Evolutionary conservation across 345 rosid species (phyloP), one percentile per base, ranked within the genome.

Genomic region (Lagerstroemia speciosa): DNA sequence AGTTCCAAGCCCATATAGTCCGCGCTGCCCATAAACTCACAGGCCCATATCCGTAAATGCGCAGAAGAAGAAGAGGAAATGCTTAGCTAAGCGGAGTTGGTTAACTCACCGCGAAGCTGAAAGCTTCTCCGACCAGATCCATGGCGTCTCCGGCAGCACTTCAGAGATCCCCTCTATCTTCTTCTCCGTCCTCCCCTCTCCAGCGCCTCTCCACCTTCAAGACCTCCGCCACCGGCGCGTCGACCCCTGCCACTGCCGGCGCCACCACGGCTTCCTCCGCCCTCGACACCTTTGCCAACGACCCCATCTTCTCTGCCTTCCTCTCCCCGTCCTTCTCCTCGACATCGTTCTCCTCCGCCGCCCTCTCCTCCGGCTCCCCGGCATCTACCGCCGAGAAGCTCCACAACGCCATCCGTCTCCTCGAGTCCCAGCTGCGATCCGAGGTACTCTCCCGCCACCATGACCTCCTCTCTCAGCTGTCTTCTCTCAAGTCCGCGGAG

Each of bases 311-410:
- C 71, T 72, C 97, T 31, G 82, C 96, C 20, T 94, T 94, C 73
- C 98, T 94, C 50, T 94, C 98, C 27, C 61, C 93, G 1, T 82
- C 95, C 46, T 94, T 94, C 80, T 94, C 99, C 57, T 83, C 98
- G 78, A 76, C 91, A 40, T 75, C 98, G 22, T 94, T 94, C 83
- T 94, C 97, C 73, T 87, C 97, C 38, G 90, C 98, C 20, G 98
- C 98, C 15, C 96, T 94, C 69, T 88, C 99, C 61, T 89, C 99
- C 64, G 98, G 99, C 67, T 92, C 98, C 66, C 99, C 99, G 0
- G 99, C 99, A 74, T 94, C 98, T 73, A 95, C 97, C 55, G 97
- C 96, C 77, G 99, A 95, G 73, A 92, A 86, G 70, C 98, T 95
- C 71, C 97, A 88, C 87, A 86, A 87, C 60, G 93, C 98, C 62